Conservation (phyloP, 768 basidiomycete species). For the Psilocybe sp. region DNA sequence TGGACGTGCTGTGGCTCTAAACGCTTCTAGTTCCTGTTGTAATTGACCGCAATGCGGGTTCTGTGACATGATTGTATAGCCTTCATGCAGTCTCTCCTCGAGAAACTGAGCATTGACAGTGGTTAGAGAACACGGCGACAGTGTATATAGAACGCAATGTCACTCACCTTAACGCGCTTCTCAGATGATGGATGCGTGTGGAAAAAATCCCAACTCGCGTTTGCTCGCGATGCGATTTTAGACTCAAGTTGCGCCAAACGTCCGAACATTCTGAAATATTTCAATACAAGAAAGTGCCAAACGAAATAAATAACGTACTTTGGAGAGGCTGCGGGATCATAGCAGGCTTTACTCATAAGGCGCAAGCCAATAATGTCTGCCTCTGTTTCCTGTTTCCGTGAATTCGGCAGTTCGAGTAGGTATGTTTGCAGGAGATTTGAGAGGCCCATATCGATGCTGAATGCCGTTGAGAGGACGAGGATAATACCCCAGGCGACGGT, state of each 20-base stretch:
- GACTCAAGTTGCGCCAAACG: slow-evolving; percentile 62
- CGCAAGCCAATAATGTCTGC: slow-evolving; percentile 86
- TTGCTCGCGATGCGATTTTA: slow-evolving; percentile 17
- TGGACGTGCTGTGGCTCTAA: slow-evolving; percentile 21
- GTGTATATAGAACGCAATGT: not conserved
- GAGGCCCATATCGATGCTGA: slow-evolving; percentile 59
- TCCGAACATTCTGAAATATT: slow-evolving; percentile 57
- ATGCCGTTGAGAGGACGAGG: slow-evolving; percentile 34
- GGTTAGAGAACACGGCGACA: not conserved
- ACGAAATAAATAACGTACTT: slow-evolving; percentile 41
- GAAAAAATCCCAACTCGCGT: slow-evolving; percentile 51
- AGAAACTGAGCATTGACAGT: slow-evolving; percentile 36
- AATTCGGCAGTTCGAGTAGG: slow-evolving; percentile 77
- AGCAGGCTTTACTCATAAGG: slow-evolving; percentile 83
- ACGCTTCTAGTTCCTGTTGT: slow-evolving; percentile 33
- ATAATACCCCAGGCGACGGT: slow-evolving; percentile 38
- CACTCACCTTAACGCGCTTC: slow-evolving; percentile 66
- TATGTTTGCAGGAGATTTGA: slow-evolving; percentile 44
- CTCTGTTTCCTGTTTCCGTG: slow-evolving; percentile 80
- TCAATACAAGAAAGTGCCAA: not conserved
- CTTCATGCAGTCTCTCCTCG: slow-evolving; percentile 54
- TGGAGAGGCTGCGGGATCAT: slow-evolving; percentile 73
- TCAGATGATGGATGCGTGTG: slow-evolving; percentile 78
- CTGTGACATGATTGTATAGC: slow-evolving; percentile 48
- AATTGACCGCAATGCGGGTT: slow-evolving; percentile 53